phyloP scores from a whole-genome alignment of 805 yeast genomes.

The Kodamaea kaohsiungensis region DNA sequence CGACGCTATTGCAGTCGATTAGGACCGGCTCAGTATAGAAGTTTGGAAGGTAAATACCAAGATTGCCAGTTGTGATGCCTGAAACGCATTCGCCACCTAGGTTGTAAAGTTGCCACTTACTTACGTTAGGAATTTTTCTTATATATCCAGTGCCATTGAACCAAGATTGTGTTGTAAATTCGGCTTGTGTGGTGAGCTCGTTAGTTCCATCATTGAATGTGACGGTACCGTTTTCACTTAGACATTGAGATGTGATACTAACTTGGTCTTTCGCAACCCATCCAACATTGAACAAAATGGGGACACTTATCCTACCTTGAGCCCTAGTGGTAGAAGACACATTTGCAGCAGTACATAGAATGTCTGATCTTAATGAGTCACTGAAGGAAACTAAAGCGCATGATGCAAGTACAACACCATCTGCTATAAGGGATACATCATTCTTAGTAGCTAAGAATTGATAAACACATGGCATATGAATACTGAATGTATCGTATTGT shows the following conservation, averaged over 20 bases:
- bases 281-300: background rate
- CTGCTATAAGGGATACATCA: background rate
- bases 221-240: background rate
- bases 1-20: background rate
- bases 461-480: background rate
- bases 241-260: background rate
- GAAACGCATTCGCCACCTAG: background rate
- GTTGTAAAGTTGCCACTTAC: background rate
- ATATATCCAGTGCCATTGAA: background rate
- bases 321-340: background rate
- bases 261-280: background rate
- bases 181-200: too few species aligned
- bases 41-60: background rate
- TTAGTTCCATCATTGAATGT: background rate
- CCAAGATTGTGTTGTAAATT: background rate
- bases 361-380: background rate
- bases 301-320: background rate
- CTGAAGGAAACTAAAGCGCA: background rate
- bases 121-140: background rate
- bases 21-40: too few species aligned
- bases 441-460: background rate
- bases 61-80: background rate
- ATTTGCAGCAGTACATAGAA: background rate
- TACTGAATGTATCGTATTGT: too few species aligned
- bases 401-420: background rate